Conservation (phyloP, 2,329 filamentous ascomycete genomes). For the Geosmithia flava region DNA sequence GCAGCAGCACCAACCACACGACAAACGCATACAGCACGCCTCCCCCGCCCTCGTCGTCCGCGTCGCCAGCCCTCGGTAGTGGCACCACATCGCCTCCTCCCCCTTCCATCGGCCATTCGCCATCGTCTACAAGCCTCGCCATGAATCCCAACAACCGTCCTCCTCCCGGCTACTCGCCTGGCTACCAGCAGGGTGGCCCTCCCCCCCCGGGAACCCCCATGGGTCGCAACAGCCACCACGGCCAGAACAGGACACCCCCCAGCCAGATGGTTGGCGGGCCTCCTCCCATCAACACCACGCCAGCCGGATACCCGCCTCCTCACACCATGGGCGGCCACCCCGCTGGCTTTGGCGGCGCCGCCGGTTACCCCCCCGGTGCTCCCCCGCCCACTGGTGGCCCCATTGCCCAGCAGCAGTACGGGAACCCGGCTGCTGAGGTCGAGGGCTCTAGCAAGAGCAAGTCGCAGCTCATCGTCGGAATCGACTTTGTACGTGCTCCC, state of each 20-base stretch:
- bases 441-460: slow-evolving; percentile 84
- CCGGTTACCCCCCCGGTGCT: slow-evolving; percentile 34
- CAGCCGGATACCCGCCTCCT: slow-evolving; percentile 44
- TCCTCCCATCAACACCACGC: slow-evolving; percentile 55
- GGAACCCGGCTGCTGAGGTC: slow-evolving; percentile 55
- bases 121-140: slow-evolving; percentile 34
- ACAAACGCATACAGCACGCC: slow-evolving; percentile 6
- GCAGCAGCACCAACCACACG: slow-evolving; percentile 26
- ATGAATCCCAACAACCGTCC: slow-evolving; percentile 56
- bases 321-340: slow-evolving; percentile 30
- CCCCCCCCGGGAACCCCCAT: slow-evolving; percentile 25
- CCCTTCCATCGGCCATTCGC: slow-evolving; percentile 22
- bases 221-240: slow-evolving; percentile 38
- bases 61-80: slow-evolving; percentile 9
- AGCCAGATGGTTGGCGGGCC: slow-evolving; percentile 51
- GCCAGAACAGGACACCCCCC: slow-evolving; percentile 40
- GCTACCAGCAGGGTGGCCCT: slow-evolving; percentile 24
- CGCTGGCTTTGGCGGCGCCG: slow-evolving; percentile 29
- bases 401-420: slow-evolving; percentile 28
- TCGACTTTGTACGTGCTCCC: slow-evolving; percentile 71
- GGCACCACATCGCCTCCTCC: slow-evolving; percentile 2
- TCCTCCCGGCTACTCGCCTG: slow-evolving; percentile 46
- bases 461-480: slow-evolving; percentile 94
- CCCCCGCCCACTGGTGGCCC: slow-evolving; percentile 21
- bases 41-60: slow-evolving; percentile 7